Percentiles rank a stretch among this genome's conserved stretches.
phyloP scores from a whole-genome alignment of 2,329 filamentous ascomycete species.

The Fusarium veterinarium region DNA sequence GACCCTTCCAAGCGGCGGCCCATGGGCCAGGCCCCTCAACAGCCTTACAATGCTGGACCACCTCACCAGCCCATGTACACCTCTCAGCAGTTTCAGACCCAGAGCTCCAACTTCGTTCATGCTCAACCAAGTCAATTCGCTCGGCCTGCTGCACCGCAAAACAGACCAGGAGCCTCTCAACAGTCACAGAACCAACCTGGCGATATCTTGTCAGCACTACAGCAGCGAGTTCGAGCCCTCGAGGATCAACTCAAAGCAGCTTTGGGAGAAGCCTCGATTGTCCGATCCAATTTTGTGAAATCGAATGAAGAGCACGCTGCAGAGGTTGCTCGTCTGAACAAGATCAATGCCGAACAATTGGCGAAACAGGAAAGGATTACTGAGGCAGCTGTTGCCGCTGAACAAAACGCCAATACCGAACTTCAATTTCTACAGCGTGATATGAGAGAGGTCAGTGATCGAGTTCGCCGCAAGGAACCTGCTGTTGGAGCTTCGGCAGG shows the following conservation, averaged over 20 bases:
- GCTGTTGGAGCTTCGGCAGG: conserved; percentile 35
- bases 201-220: conserved; percentile 59
- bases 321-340: conserved; percentile 70
- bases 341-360: conserved; percentile 71
- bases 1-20: conserved; percentile 40
- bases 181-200: conserved; percentile 44
- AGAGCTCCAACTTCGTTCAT: conserved; percentile 45
- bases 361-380: conserved; percentile 72
- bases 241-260: conserved; percentile 70
- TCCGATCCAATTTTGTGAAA: conserved; percentile 77
- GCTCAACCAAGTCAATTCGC: conserved; percentile 56
- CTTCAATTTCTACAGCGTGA: conserved; percentile 80
- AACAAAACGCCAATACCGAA: conserved; percentile 74
- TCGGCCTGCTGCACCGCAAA: conserved; percentile 49
- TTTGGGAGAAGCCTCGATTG: conserved; percentile 78
- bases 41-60: conserved; percentile 22
- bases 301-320: conserved; percentile 70
- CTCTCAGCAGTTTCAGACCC: conserved; percentile 48
- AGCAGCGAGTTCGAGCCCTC: conserved; percentile 64
- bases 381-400: conserved; percentile 72
- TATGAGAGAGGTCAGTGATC: conserved; percentile 68
- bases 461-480: conserved; percentile 60
- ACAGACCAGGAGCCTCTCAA: conserved; percentile 39
- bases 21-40: conserved; percentile 27
- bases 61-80: conserved; percentile 42